A percentile compares a stretch with the other conserved stretches of the same genome.
Conservation (phyloP, 108 stramenopile species). For the Nitzschia sp. region DNA sequence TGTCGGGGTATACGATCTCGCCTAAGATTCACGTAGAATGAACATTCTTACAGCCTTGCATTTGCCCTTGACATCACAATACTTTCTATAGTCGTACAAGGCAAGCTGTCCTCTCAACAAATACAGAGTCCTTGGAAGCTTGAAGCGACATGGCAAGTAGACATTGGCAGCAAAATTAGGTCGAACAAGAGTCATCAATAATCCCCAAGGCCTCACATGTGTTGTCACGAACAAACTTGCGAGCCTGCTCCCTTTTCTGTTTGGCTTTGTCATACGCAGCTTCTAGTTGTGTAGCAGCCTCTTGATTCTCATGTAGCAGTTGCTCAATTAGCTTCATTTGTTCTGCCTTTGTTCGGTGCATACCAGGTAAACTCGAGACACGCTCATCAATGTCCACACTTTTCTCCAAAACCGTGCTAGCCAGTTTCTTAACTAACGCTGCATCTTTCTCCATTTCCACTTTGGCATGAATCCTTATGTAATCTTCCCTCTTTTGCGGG, state of each 20-base stretch:
- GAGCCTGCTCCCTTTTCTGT: constrained; percentile 52
- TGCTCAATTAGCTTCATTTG: constrained; percentile 71
- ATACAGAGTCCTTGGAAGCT: too few species aligned
- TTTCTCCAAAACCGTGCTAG: constrained; percentile 62
- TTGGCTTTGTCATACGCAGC: constrained; percentile 45
- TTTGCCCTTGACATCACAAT: too few species aligned
- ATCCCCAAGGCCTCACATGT: constrained; percentile 75
- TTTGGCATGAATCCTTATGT: constrained; percentile 46
- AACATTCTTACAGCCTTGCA: neutral
- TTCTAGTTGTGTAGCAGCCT: constrained; percentile 52
- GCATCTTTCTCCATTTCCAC: constrained; percentile 64
- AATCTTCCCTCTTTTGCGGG: constrained; percentile 60
- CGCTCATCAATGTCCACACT: constrained; percentile 68
- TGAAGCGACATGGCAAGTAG: too few species aligned
- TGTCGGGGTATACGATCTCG: constrained; percentile 57
- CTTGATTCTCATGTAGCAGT: constrained; percentile 56
- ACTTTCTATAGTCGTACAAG: too few species aligned
- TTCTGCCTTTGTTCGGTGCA: constrained; percentile 64
- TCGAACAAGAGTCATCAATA: constrained; percentile 41
- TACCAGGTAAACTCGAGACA: constrained; percentile 67
- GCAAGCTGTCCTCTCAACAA: too few species aligned
- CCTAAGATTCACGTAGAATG: constrained; percentile 8
- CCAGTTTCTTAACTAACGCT: constrained; percentile 50
- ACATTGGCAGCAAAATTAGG: too few species aligned
- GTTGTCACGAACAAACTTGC: constrained; percentile 53